These are phyloP conservation scores for Fagus crenata DNA, from an alignment of 306 rosid genomes.

Conservation along the genomic window DNA sequence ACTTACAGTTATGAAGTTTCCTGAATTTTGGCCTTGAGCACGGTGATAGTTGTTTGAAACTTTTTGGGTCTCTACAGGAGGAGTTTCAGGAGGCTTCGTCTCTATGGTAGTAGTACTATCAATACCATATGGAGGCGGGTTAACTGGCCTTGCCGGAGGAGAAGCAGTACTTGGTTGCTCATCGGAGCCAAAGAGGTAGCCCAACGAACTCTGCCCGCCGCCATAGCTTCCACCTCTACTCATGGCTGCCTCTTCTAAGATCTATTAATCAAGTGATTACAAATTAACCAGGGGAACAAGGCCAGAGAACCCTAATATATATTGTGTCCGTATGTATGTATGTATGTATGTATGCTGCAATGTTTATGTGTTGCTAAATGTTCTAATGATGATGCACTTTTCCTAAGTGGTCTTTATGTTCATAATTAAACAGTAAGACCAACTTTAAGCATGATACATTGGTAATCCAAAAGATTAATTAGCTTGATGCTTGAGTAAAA, in stretches of 20 bases:
- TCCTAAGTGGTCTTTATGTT: slow-evolving; percentile 12
- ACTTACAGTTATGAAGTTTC: slow-evolving; percentile 57
- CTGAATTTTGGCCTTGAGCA: slow-evolving; percentile 54
- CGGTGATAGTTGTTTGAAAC: slow-evolving; percentile 43
- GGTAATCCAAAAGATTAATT: neutral
- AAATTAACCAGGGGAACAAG: neutral
- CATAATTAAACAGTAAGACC: slow-evolving; percentile 11
- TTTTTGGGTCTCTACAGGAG: slow-evolving; percentile 36
- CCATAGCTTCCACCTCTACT: slow-evolving; percentile 73
- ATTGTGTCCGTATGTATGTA: neutral
- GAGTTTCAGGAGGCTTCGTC: slow-evolving; percentile 22
- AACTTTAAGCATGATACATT: slow-evolving; percentile 1
- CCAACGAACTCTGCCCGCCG: slow-evolving; percentile 72
- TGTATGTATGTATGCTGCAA: too few species aligned
- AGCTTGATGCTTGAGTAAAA: neutral
- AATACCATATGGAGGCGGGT: slow-evolving; percentile 59
- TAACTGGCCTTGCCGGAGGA: slow-evolving; percentile 26
- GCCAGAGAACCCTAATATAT: slow-evolving; percentile 31
- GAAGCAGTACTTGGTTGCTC: slow-evolving; percentile 42
- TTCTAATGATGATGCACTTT: neutral
- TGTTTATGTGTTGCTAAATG: neutral
- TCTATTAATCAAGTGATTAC: neutral
- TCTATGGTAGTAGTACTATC: slow-evolving; percentile 28
- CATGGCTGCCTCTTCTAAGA: slow-evolving; percentile 33
- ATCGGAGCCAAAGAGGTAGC: slow-evolving; percentile 69